A percentile compares a stretch with the other conserved stretches of the same genome.
Evolutionary conservation across 192 early-diverging fungal species (phyloP).

Genomic region (Pilobolus umbonatus): DNA sequence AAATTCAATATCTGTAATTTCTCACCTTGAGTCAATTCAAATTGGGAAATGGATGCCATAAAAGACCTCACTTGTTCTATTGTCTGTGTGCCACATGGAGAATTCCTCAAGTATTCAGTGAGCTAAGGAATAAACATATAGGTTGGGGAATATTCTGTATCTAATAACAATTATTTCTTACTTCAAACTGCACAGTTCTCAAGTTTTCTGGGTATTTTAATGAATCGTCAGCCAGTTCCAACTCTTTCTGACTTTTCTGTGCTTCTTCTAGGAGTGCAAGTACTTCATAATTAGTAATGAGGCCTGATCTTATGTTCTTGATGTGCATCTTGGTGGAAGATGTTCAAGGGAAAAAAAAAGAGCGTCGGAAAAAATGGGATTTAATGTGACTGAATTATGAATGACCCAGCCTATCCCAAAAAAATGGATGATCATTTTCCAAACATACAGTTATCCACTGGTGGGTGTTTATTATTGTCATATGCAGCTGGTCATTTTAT

Average conservation of each 20-base stretch:
- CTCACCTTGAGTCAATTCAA: conserved; percentile 66
- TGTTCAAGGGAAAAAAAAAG: background rate
- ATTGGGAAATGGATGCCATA: conserved; percentile 39
- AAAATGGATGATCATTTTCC: too few species aligned
- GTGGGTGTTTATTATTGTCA: too few species aligned
- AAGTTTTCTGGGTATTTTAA: conserved; percentile 58
- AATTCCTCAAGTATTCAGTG: conserved; percentile 51
- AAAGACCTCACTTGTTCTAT: conserved; percentile 42
- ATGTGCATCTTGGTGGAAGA: conserved; percentile 54
- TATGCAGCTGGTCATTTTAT: too few species aligned
- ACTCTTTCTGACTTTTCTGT: conserved; percentile 38
- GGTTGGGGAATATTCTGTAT: background rate
- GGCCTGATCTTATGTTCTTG: conserved; percentile 51
- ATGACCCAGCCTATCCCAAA: too few species aligned
- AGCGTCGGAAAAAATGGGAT: background rate
- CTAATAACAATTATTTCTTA: conserved; percentile 12
- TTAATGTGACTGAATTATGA: too few species aligned
- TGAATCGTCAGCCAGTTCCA: conserved; percentile 25
- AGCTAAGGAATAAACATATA: conserved; percentile 40
- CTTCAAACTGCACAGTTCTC: conserved; percentile 62
- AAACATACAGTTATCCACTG: too few species aligned
- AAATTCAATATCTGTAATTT: conserved; percentile 71
- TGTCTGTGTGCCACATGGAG: conserved; percentile 57
- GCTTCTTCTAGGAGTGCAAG: conserved; percentile 54
- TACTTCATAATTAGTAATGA: conserved; percentile 71